Percentiles rank a stretch among this genome's conserved stretches.
phyloP scores from a whole-genome alignment of 331 rosid species.

The Dryas integrifolia region DNA sequence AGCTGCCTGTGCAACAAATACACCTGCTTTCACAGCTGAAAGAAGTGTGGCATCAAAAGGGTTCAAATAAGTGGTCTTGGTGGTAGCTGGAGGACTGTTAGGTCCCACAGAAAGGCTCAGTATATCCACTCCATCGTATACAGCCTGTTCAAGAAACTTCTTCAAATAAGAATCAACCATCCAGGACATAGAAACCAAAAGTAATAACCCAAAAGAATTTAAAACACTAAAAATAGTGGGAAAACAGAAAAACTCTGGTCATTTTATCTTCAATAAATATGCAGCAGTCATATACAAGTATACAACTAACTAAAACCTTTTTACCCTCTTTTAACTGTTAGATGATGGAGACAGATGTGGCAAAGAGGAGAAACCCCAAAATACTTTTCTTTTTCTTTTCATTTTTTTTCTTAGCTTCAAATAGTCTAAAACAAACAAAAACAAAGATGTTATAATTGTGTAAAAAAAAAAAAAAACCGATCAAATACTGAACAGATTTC shows the following conservation, averaged over 20 bases:
- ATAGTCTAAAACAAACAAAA: constrained; percentile 3
- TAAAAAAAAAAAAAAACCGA: not conserved
- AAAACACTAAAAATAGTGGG: not conserved
- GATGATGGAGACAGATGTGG: not conserved
- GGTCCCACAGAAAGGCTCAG: constrained; percentile 99
- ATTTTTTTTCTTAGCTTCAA: not conserved
- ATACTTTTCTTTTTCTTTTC: not conserved
- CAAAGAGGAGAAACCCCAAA: not conserved
- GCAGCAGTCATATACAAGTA: not conserved
- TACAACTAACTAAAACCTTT: not conserved
- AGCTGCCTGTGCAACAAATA: constrained; percentile 99
- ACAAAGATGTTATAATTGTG: not conserved
- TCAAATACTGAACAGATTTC: constrained; percentile 1
- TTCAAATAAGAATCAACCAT: constrained; percentile 12
- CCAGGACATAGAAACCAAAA: constrained; percentile 2
- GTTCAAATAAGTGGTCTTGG: constrained; percentile 82
- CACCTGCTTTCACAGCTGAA: constrained; percentile 98
- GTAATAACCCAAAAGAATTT: not conserved
- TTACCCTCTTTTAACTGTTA: not conserved
- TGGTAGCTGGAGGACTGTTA: constrained; percentile 90
- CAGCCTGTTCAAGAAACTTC: constrained; percentile 71
- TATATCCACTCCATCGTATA: constrained; percentile 93
- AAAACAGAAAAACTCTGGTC: not conserved
- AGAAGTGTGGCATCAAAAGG: constrained; percentile 99
- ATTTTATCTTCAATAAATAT: not conserved